Conservation (phyloP, 345 rosid species). For the Pistacia atlantica region DNA sequence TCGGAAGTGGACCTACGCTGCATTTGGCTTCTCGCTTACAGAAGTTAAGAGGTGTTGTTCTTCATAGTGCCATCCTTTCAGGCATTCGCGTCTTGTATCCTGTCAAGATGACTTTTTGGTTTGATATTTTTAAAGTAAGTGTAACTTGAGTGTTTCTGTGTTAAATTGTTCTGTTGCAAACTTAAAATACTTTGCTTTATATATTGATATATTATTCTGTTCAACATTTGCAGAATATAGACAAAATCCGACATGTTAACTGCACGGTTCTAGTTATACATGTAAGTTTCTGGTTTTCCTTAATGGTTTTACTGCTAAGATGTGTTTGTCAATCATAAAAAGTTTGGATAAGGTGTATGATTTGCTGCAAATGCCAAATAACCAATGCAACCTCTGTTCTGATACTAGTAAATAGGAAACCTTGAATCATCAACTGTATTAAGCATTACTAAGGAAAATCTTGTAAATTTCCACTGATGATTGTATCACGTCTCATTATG, state of each 20-base stretch:
- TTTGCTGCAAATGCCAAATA: too few species aligned
- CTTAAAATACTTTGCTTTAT: neutral
- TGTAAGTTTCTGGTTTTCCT: slow-evolving; percentile 51
- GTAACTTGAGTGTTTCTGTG: neutral
- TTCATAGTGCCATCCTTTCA: slow-evolving; percentile 95
- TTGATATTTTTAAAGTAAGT: slow-evolving; percentile 85
- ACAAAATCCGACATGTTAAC: slow-evolving; percentile 85
- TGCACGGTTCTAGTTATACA: slow-evolving; percentile 95
- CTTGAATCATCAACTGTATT: neutral
- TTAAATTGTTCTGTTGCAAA: slow-evolving; percentile 8
- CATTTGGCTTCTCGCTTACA: slow-evolving; percentile 78
- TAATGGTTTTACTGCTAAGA: neutral
- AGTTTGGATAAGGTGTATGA: too few species aligned
- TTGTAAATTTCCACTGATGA: neutral
- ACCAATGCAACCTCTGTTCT: too few species aligned
- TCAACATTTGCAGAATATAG: slow-evolving; percentile 74
- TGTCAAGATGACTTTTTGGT: slow-evolving; percentile 94
- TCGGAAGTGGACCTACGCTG: slow-evolving; percentile 94
- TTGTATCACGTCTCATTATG: neutral
- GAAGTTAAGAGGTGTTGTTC: slow-evolving; percentile 80
- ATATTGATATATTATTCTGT: slow-evolving; percentile 17
- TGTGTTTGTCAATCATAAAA: too few species aligned
- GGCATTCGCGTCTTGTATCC: slow-evolving; percentile 94
- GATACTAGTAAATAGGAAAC: too few species aligned
- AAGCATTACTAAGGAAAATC: neutral